phyloP scores from a whole-genome alignment of 495 filamentous ascomycete genomes.

The Elaphomyces granulatus region DNA sequence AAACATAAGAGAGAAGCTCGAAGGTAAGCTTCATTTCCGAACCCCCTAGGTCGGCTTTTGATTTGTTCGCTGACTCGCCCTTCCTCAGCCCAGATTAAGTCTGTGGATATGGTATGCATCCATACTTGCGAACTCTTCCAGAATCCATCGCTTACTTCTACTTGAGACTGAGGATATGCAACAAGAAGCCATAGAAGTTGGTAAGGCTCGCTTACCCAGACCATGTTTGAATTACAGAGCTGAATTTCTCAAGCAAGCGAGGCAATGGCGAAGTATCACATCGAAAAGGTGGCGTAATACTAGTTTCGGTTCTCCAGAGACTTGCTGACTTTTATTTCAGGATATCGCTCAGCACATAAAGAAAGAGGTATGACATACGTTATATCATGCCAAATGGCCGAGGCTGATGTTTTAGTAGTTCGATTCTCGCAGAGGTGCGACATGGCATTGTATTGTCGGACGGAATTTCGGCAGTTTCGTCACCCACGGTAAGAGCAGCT shows the following conservation, averaged over 20 bases:
- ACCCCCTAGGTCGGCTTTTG: slow-evolving; percentile 1
- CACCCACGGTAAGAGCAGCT: slow-evolving; percentile 64
- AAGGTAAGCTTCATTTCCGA: slow-evolving; percentile 36
- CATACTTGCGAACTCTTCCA: neutral
- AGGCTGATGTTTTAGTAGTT: too few relatives aligned
- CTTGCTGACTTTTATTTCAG: slow-evolving; percentile 22
- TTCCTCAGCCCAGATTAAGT: slow-evolving; percentile 83
- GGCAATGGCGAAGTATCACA: slow-evolving; percentile 81
- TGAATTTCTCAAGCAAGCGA: slow-evolving; percentile 54
- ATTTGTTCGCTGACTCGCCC: slow-evolving; percentile 16
- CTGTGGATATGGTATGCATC: slow-evolving; percentile 80
- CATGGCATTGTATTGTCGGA: slow-evolving; percentile 98
- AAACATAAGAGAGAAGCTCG: slow-evolving; percentile 56
- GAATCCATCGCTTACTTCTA: neutral
- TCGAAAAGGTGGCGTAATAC: slow-evolving; percentile 61
- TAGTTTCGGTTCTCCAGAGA: too few relatives aligned
- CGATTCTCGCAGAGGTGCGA: slow-evolving; percentile 79
- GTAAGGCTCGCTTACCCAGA: slow-evolving; percentile 48
- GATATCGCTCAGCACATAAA: slow-evolving; percentile 98
- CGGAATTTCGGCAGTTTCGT: slow-evolving; percentile 99
- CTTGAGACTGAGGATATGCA: slow-evolving; percentile 89
- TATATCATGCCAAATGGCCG: too few relatives aligned
- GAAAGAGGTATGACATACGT: slow-evolving; percentile 79
- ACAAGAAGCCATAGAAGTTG: slow-evolving; percentile 81
- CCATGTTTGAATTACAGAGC: slow-evolving; percentile 7